These are phyloP conservation scores for Cordyceps cicadae DNA, from an alignment of 2,329 filamentous ascomycete genomes.

Conservation along the genomic window DNA sequence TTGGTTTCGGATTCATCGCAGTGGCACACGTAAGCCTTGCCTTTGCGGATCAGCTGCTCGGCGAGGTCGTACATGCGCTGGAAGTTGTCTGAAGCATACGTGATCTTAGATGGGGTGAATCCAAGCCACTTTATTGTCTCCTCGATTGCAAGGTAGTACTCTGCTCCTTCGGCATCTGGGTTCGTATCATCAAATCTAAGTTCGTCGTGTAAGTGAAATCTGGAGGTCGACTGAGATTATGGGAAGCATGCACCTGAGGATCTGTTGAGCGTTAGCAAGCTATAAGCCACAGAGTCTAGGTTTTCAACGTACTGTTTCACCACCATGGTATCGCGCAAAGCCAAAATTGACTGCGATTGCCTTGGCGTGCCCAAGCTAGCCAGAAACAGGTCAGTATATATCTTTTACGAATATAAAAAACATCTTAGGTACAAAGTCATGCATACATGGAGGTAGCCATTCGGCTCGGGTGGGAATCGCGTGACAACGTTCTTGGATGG, in stretches of 20 bases:
- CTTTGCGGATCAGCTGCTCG: constrained; percentile 69
- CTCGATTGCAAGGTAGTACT: not conserved
- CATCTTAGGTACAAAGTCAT: no score
- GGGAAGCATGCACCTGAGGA: no score
- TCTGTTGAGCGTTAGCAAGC: not conserved
- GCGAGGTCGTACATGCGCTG: constrained; percentile 79
- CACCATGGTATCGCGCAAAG: constrained; percentile 77
- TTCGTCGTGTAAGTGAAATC: not conserved
- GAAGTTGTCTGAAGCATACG: constrained; percentile 87
- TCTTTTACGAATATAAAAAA: no score
- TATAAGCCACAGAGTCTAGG: not conserved
- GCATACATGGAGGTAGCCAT: constrained; percentile 69
- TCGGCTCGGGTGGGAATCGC: constrained; percentile 81
- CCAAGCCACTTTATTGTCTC: not conserved
- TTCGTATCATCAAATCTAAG: not conserved
- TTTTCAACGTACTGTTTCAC: constrained; percentile 23
- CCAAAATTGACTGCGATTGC: constrained; percentile 96
- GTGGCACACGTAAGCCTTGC: constrained; percentile 75
- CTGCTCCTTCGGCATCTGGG: not conserved
- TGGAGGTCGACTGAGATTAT: not conserved
- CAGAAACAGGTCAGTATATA: no score
- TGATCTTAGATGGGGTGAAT: constrained; percentile 40
- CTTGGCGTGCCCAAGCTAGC: constrained; percentile 80
- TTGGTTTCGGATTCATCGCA: constrained; percentile 68
- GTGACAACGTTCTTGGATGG: constrained; percentile 57